phyloP scores from a whole-genome alignment of 768 basidiomycete species.

The Panaeolus cyanescens region DNA sequence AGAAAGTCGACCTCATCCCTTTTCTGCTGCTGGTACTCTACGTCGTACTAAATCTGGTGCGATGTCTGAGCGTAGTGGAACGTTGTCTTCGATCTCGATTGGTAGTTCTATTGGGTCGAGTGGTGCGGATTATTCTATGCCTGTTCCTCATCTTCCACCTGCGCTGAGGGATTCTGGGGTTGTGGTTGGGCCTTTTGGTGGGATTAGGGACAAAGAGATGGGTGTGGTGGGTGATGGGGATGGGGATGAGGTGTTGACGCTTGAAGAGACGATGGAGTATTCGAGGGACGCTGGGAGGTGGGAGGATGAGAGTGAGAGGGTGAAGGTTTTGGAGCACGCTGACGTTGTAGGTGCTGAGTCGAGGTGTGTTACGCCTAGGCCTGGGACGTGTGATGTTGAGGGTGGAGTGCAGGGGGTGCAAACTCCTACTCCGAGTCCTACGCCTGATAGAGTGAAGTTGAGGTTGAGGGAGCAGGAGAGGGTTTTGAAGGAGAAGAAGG shows the following conservation, averaged over 20 bases:
- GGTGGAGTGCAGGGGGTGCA: not conserved
- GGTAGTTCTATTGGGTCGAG: not conserved
- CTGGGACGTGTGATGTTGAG: too few relatives aligned
- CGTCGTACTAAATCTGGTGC: not conserved
- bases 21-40: not conserved
- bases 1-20: not conserved
- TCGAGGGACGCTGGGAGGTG: not conserved
- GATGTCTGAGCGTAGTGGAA: not conserved
- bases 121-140: not conserved
- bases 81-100: not conserved
- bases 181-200: not conserved
- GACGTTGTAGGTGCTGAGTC: not conserved
- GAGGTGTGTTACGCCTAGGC: constrained; percentile 1
- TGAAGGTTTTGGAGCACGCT: not conserved
- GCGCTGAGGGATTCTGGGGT: not conserved
- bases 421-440: not conserved
- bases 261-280: not conserved
- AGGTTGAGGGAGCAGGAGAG: not conserved
- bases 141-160: not conserved
- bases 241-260: not conserved
- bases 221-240: not conserved
- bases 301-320: not conserved
- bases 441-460: not conserved
- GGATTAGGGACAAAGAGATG: not conserved
- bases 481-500: not conserved